phyloP scores from a whole-genome alignment of 495 filamentous ascomycete species.

The Talaromyces proteolyticus region DNA sequence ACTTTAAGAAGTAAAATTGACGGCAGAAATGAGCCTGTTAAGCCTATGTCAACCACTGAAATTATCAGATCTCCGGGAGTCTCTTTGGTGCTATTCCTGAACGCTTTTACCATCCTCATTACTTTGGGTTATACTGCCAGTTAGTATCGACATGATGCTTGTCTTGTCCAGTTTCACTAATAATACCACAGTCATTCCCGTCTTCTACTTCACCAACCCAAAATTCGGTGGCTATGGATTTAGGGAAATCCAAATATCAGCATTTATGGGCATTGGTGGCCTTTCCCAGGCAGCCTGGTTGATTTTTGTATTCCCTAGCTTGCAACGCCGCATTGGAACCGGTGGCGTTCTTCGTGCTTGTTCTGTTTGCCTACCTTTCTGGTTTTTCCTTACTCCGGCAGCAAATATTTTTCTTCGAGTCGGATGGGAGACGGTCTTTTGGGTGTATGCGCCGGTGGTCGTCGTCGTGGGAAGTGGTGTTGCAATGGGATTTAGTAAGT shows the following conservation, averaged over 20 bases:
- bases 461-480: constrained; percentile 50
- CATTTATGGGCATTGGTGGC: constrained; percentile 53
- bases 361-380: constrained; percentile 52
- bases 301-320: constrained; percentile 53
- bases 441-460: constrained; percentile 37
- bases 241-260: constrained; percentile 48
- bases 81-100: constrained; percentile 51
- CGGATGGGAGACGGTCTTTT: constrained; percentile 40
- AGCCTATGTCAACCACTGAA: constrained; percentile 39
- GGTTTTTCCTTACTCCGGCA: constrained; percentile 45
- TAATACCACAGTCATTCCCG: constrained; percentile 47
- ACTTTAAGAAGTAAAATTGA: constrained; percentile 18
- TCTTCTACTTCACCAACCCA: constrained; percentile 55
- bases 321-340: constrained; percentile 54
- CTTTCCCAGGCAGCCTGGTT: constrained; percentile 59
- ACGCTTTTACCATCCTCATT: constrained; percentile 55
- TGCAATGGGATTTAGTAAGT: constrained; percentile 57
- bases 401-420: constrained; percentile 46
- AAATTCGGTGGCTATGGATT: constrained; percentile 58
- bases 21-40: constrained; percentile 5
- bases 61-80: constrained; percentile 59
- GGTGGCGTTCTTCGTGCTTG: constrained; percentile 52
- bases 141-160: too few relatives aligned
- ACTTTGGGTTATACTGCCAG: constrained; percentile 58
- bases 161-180: too few relatives aligned